Evolutionary conservation across 2,329 filamentous ascomycete genomes (phyloP).

Genomic region (Penicillium sp.): DNA sequence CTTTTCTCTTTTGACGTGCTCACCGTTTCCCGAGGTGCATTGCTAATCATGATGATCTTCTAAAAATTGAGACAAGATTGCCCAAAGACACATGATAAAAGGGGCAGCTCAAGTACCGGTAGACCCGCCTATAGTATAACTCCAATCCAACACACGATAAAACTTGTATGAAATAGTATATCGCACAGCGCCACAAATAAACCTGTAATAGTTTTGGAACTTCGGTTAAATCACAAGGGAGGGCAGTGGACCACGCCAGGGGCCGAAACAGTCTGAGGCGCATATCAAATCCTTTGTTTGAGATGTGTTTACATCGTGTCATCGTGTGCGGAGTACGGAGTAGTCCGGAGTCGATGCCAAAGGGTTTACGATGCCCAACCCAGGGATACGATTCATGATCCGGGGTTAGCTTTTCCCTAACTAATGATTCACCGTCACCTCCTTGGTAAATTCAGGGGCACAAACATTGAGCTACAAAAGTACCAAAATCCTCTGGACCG

Average conservation of each 20-base stretch:
- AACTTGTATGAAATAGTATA: neutral
- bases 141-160: neutral
- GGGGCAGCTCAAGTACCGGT: neutral
- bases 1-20: neutral
- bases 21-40: neutral
- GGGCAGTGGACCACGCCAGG: conserved; percentile 2
- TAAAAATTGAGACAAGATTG: neutral
- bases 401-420: neutral
- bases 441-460: conserved; percentile 3
- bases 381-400: conserved; percentile 4
- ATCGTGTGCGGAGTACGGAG: no score
- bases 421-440: neutral
- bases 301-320: neutral
- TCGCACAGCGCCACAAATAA: neutral
- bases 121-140: neutral
- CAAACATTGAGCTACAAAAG: conserved; percentile 7
- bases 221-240: neutral
- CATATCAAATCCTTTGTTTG: conserved; percentile 5
- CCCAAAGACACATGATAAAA: neutral
- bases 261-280: conserved; percentile 10
- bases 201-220: neutral
- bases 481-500: neutral
- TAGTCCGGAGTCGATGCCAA: neutral
- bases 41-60: neutral
- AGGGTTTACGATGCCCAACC: neutral